Evolutionary conservation across 768 basidiomycete genomes (phyloP).

Genomic region (Lyophyllum shimeji): DNA sequence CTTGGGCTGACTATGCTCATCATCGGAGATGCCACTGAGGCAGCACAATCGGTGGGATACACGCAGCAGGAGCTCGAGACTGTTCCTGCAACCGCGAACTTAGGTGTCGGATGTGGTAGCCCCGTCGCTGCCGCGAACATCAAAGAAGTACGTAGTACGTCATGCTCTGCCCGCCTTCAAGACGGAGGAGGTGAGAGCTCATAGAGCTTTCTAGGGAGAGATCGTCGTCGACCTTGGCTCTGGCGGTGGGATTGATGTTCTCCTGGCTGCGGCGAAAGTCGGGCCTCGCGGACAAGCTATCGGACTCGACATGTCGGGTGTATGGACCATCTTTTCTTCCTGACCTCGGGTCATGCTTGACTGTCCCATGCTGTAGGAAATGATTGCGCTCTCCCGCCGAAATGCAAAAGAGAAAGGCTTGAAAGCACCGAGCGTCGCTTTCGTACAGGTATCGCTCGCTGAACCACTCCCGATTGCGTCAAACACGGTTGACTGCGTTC

Average conservation of each 20-base stretch:
- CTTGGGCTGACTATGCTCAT: neutral
- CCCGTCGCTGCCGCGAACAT: slow-evolving; percentile 46
- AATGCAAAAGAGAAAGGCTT: slow-evolving; percentile 41
- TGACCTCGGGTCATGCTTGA: neutral
- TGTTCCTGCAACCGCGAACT: slow-evolving; percentile 42
- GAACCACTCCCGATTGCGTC: slow-evolving; percentile 48
- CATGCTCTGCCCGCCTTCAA: neutral
- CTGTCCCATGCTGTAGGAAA: slow-evolving; percentile 35
- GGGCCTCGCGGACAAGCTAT: slow-evolving; percentile 49
- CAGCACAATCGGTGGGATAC: slow-evolving; percentile 50
- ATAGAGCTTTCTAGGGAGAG: slow-evolving; percentile 47
- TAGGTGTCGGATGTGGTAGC: slow-evolving; percentile 57
- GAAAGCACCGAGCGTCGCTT: slow-evolving; percentile 48
- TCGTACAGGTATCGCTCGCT: slow-evolving; percentile 42
- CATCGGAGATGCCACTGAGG: slow-evolving; percentile 10
- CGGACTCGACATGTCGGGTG: slow-evolving; percentile 54
- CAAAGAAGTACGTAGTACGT: slow-evolving; percentile 35
- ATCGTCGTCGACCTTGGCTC: slow-evolving; percentile 56
- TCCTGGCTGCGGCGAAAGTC: slow-evolving; percentile 50
- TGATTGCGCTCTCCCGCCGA: slow-evolving; percentile 46
- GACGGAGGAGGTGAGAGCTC: neutral
- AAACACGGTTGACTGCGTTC: slow-evolving; percentile 50
- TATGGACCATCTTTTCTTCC: slow-evolving; percentile 21
- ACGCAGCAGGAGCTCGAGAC: slow-evolving; percentile 38
- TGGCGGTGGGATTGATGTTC: slow-evolving; percentile 56